These are phyloP conservation scores for Celoporthe dispersa DNA, from an alignment of 2,329 filamentous ascomycete species.

Conservation along the genomic window DNA sequence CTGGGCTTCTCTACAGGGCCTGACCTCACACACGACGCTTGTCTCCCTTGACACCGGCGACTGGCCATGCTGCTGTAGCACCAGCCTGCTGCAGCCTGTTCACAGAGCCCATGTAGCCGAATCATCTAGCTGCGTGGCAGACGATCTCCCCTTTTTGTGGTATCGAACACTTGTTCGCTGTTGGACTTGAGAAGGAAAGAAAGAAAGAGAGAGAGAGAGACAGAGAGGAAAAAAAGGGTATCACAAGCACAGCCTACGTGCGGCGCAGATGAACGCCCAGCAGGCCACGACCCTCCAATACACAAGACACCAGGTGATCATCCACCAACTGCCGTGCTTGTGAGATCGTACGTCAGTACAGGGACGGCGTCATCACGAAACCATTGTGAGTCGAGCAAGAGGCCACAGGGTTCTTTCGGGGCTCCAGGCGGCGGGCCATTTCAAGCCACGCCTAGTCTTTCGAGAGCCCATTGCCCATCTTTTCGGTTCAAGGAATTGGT, in stretches of 20 bases:
- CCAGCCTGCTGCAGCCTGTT: not conserved
- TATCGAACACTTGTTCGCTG: too few relatives aligned
- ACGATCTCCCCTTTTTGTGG: not conserved
- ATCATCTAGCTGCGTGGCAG: not conserved
- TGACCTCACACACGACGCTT: conserved; percentile 1
- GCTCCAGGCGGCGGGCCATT: not conserved
- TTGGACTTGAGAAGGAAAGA: not conserved
- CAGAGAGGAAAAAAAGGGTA: not conserved
- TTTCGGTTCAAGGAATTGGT: not conserved
- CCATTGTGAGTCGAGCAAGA: not conserved
- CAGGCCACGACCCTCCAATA: not conserved
- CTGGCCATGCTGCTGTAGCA: not conserved
- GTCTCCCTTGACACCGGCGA: not conserved
- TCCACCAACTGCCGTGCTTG: conserved; percentile 1
- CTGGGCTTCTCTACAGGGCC: not conserved
- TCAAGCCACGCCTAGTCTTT: not conserved
- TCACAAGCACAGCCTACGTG: not conserved
- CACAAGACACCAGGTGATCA: not conserved
- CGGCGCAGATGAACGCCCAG: not conserved
- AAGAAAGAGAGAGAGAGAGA: not conserved
- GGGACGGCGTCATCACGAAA: not conserved
- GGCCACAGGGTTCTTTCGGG: not conserved
- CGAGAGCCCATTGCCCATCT: not conserved
- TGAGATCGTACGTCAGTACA: not conserved
- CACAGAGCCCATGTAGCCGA: not conserved